phyloP scores from a whole-genome alignment of 2,329 filamentous ascomycete species.

The Setomelanomma holmii region DNA sequence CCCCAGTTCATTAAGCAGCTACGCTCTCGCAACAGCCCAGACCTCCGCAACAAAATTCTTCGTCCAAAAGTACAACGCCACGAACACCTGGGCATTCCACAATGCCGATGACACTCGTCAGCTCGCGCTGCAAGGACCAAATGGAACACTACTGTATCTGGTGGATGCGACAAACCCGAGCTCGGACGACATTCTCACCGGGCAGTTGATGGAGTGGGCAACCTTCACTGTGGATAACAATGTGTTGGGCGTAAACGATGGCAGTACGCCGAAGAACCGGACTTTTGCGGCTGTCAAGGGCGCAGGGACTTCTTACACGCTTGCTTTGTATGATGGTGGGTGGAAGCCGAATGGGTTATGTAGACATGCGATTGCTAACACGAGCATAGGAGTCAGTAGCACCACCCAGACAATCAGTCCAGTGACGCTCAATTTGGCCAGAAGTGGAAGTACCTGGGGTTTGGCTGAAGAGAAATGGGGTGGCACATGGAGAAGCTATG shows the following conservation, averaged over 20 bases:
- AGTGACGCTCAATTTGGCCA: constrained; percentile 28
- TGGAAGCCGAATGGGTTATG: background rate
- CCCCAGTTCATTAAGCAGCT: constrained; percentile 23
- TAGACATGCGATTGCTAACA: constrained; percentile 12
- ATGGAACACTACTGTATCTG: constrained; percentile 30
- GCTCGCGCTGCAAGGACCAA: constrained; percentile 31
- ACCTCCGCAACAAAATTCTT: constrained; percentile 34
- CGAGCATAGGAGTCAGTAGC: constrained; percentile 22
- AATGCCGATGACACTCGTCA: constrained; percentile 38
- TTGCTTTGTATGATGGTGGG: constrained; percentile 40
- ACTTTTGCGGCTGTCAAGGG: constrained; percentile 33
- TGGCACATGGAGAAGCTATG: no score
- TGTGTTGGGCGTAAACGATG: constrained; percentile 36
- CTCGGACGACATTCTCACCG: constrained; percentile 25
- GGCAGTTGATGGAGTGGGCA: constrained; percentile 39
- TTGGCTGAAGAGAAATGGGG: background rate
- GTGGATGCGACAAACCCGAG: constrained; percentile 34
- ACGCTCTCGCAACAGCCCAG: constrained; percentile 22
- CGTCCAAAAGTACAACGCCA: constrained; percentile 27
- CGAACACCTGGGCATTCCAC: constrained; percentile 32
- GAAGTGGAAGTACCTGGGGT: constrained; percentile 8
- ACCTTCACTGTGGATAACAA: constrained; percentile 38
- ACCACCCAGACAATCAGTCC: constrained; percentile 23
- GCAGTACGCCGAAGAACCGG: constrained; percentile 29
- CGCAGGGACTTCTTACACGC: constrained; percentile 14